Percentiles rank a stretch among this genome's conserved stretches.
phyloP scores from a whole-genome alignment of 2,329 filamentous ascomycete species.

The Neofusicoccum cordaticola region DNA sequence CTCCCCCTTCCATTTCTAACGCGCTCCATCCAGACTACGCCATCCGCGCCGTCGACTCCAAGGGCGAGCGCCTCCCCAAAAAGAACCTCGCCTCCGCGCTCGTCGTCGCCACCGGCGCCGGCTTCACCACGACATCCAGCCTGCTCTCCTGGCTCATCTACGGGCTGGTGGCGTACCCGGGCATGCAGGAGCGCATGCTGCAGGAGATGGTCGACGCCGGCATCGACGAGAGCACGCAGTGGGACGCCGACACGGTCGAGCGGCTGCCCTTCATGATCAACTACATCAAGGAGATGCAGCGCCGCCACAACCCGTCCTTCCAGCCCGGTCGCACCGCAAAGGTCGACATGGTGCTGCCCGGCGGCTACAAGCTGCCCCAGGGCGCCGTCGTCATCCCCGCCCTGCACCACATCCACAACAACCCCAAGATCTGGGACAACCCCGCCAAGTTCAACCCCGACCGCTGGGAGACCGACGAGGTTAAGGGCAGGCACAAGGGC shows the following conservation, averaged over 20 bases:
- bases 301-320: slow-evolving; percentile 60
- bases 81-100: slow-evolving; percentile 42
- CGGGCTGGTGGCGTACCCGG: slow-evolving; percentile 52
- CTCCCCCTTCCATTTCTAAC: too few species aligned
- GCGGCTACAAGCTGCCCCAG: slow-evolving; percentile 56
- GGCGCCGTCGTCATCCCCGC: slow-evolving; percentile 55
- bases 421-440: slow-evolving; percentile 57
- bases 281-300: slow-evolving; percentile 61
- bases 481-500: slow-evolving; percentile 49
- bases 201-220: slow-evolving; percentile 53
- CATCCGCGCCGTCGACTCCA: slow-evolving; percentile 52
- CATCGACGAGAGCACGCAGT: slow-evolving; percentile 33
- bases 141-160: slow-evolving; percentile 60
- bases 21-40: slow-evolving; percentile 42
- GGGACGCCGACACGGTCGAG: slow-evolving; percentile 37
- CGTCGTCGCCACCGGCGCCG: slow-evolving; percentile 55
- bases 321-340: slow-evolving; percentile 59
- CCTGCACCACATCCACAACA: slow-evolving; percentile 47
- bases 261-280: slow-evolving; percentile 53
- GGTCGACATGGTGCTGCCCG: slow-evolving; percentile 56
- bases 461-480: slow-evolving; percentile 55
- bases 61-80: slow-evolving; percentile 54
- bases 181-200: slow-evolving; percentile 56
- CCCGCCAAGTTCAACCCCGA: slow-evolving; percentile 59
- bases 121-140: slow-evolving; percentile 60